phyloP scores from a whole-genome alignment of 1,284 basidiomycete genomes.

The Pseudozyma tsukubaensis region DNA sequence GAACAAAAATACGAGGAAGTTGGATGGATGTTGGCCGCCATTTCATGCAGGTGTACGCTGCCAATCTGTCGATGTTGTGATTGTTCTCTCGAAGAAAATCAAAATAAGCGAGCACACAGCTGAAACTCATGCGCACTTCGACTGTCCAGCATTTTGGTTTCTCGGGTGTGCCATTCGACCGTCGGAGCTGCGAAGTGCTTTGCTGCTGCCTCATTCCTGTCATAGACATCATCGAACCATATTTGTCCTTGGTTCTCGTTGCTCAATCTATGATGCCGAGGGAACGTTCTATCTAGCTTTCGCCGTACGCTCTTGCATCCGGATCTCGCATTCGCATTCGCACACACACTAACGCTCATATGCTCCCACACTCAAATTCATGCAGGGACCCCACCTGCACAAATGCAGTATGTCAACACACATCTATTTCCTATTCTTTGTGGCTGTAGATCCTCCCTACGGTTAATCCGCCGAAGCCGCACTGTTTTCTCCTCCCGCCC shows the following conservation, averaged over 20 bases:
- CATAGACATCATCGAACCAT: conserved; percentile 7
- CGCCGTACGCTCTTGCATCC: too few relatives aligned
- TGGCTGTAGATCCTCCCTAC: too few relatives aligned
- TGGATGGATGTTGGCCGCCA: too few relatives aligned
- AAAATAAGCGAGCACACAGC: neutral
- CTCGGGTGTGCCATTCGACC: conserved; percentile 8
- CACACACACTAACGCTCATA: too few relatives aligned
- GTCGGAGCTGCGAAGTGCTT: conserved; percentile 31
- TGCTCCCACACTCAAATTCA: neutral
- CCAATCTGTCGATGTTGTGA: too few relatives aligned
- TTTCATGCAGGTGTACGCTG: too few relatives aligned
- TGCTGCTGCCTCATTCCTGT: neutral
- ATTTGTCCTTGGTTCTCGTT: neutral
- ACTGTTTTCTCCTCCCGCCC: too few relatives aligned
- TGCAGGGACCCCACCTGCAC: conserved; percentile 6
- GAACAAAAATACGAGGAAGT: too few relatives aligned
- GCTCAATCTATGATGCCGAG: neutral
- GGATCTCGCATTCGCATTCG: too few relatives aligned
- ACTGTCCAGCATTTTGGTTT: conserved; percentile 1
- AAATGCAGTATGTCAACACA: neutral
- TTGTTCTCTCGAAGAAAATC: conserved; percentile 4
- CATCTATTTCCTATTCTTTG: neutral
- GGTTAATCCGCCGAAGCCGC: too few relatives aligned
- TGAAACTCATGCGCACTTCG: neutral
- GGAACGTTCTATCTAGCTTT: too few relatives aligned